These are phyloP conservation scores for Aquilaria malaccensis DNA, from an alignment of 345 rosid genomes.

Conservation along the genomic window DNA sequence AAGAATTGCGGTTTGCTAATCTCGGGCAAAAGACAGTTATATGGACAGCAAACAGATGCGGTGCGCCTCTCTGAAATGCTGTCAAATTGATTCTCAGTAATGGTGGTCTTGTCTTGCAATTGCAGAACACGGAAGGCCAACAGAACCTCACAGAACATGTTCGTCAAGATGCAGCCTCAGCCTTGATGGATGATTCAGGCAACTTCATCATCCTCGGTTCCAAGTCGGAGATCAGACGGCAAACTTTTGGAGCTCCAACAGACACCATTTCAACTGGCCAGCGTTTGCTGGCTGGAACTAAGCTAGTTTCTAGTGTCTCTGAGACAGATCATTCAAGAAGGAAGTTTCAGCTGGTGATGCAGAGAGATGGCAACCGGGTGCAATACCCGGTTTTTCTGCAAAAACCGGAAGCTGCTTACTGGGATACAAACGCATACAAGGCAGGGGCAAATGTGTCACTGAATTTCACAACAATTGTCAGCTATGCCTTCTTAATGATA, in stretches of 20 bases:
- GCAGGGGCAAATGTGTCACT: neutral
- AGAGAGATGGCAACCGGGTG: conserved; percentile 23
- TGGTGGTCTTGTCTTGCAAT: conserved; percentile 6
- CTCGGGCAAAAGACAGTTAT: neutral
- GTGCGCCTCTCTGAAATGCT: neutral
- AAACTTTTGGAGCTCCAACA: conserved; percentile 24
- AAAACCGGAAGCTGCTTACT: conserved; percentile 17
- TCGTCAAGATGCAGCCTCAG: neutral
- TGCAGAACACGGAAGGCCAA: conserved; percentile 1
- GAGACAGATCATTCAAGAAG: conserved; percentile 18
- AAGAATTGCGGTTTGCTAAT: conserved; percentile 1
- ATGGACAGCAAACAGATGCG: conserved; percentile 9
- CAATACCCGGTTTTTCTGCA: conserved; percentile 15
- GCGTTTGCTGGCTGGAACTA: neutral
- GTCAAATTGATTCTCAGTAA: conserved; percentile 2
- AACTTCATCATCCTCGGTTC: conserved; percentile 11
- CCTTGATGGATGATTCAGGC: conserved; percentile 12
- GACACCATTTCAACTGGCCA: conserved; percentile 27
- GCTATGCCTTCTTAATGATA: conserved; percentile 1
- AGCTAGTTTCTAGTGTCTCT: conserved; percentile 19
- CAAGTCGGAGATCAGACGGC: conserved; percentile 13
- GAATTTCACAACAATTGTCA: conserved; percentile 6
- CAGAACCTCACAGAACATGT: neutral
- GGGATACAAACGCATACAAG: neutral
- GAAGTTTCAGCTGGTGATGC: conserved; percentile 20